Evolutionary conservation across 768 basidiomycete species (phyloP).

Genomic region (Rhizopogon vesiculosus): DNA sequence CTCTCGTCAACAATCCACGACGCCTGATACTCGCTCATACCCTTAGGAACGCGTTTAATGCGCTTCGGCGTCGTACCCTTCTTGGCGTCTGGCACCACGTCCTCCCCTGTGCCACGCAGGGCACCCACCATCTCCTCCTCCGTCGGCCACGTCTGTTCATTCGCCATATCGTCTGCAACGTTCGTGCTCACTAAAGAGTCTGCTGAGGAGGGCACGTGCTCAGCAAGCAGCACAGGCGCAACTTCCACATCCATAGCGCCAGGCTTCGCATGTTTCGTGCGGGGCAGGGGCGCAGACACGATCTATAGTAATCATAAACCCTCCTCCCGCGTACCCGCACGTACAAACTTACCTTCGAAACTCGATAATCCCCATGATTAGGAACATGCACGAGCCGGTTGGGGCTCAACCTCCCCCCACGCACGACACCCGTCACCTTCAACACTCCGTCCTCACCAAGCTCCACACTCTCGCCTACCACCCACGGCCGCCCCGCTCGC

Average conservation of each 20-base stretch:
- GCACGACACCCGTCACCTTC: slow-evolving; percentile 76
- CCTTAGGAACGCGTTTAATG: slow-evolving; percentile 86
- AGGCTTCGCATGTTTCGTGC: slow-evolving; percentile 28
- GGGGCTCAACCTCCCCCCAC: slow-evolving; percentile 73
- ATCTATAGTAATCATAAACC: slow-evolving; percentile 44
- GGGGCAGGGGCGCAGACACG: slow-evolving; percentile 50
- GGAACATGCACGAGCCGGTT: slow-evolving; percentile 87
- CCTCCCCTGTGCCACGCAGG: slow-evolving; percentile 9
- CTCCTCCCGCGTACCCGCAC: neutral
- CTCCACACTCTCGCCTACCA: slow-evolving; percentile 63
- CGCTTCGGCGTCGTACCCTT: slow-evolving; percentile 73
- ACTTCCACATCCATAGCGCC: slow-evolving; percentile 51
- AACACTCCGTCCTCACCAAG: slow-evolving; percentile 63
- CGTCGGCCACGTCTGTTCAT: slow-evolving; percentile 98
- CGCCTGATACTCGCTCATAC: slow-evolving; percentile 95
- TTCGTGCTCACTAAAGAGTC: slow-evolving; percentile 88
- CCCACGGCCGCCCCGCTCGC: slow-evolving; percentile 75
- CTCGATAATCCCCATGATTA: slow-evolving; percentile 82
- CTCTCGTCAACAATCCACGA: slow-evolving; percentile 91
- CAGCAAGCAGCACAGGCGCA: slow-evolving; percentile 58
- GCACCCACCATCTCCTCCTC: slow-evolving; percentile 84
- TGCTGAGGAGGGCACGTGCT: slow-evolving; percentile 57
- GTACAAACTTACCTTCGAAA: slow-evolving; percentile 57
- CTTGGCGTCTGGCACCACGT: slow-evolving; percentile 54
- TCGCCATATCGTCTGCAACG: slow-evolving; percentile 82